Conservation (phyloP, 129 eudicot species). For the Tagetes erecta region DNA sequence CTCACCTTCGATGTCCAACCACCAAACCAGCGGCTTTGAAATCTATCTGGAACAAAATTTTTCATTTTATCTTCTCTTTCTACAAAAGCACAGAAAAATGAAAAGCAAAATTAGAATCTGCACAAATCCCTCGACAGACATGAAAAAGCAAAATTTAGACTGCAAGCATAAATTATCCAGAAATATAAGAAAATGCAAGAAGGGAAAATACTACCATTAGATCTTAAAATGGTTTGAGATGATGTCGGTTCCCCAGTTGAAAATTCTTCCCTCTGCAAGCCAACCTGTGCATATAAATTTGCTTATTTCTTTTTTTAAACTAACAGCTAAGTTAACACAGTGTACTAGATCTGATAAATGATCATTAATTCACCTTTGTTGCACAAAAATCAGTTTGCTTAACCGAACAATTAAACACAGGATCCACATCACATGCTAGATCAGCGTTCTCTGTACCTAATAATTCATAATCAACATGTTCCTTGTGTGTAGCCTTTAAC, state of each 20-base stretch:
- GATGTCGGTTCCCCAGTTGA: constrained; percentile 25
- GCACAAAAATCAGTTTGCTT: constrained; percentile 30
- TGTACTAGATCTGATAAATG: constrained; percentile 1
- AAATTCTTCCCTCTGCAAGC: constrained; percentile 41
- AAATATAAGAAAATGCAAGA: constrained; percentile 10
- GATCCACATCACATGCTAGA: constrained; percentile 28
- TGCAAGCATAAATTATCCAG: background rate
- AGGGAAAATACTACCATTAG: constrained; percentile 32
- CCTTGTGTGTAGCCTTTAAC: constrained; percentile 13
- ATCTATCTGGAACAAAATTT: constrained; percentile 36
- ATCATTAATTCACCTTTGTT: constrained; percentile 40
- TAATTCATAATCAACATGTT: constrained; percentile 14
- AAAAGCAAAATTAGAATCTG: constrained; percentile 7
- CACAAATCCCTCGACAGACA: background rate
- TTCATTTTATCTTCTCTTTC: constrained; percentile 32
- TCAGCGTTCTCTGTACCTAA: constrained; percentile 27
- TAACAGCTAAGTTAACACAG: constrained; percentile 12
- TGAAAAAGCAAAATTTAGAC: background rate
- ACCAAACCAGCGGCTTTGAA: constrained; percentile 88
- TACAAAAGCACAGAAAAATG: constrained; percentile 9
- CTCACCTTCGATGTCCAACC: constrained; percentile 77
- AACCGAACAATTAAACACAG: constrained; percentile 25
- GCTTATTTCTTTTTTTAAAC: background rate
- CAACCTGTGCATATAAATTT: constrained; percentile 22
- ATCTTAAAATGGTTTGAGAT: constrained; percentile 29